Percentiles rank a stretch among this genome's conserved stretches.
Evolutionary conservation across 2,329 filamentous ascomycete genomes (phyloP).

Genomic region (Cylindrodendrum hubeiense): DNA sequence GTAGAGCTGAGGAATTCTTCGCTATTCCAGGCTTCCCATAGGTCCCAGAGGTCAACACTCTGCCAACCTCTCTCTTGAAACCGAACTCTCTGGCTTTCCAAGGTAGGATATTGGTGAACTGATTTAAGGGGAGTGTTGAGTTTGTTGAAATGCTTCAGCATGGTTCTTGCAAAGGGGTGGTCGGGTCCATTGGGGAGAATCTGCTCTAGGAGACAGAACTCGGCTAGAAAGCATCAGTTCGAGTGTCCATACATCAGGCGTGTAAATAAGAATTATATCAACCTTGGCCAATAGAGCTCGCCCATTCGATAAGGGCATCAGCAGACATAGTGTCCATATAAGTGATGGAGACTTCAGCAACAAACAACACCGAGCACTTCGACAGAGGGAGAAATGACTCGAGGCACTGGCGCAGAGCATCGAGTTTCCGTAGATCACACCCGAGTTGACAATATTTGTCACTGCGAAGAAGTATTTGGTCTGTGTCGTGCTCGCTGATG

Average conservation of each 20-base stretch:
- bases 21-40: slow-evolving; percentile 88
- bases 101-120: slow-evolving; percentile 75
- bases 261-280: slow-evolving; percentile 41
- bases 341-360: slow-evolving; percentile 91
- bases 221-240: slow-evolving; percentile 54
- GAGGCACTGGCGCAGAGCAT: slow-evolving; percentile 70
- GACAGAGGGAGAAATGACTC: slow-evolving; percentile 68
- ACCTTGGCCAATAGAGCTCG: slow-evolving; percentile 78
- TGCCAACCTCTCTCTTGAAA: slow-evolving; percentile 79
- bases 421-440: slow-evolving; percentile 81
- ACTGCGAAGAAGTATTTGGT: slow-evolving; percentile 71
- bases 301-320: slow-evolving; percentile 83
- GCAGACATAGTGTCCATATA: slow-evolving; percentile 85
- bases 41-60: slow-evolving; percentile 70
- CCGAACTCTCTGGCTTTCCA: slow-evolving; percentile 74
- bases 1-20: slow-evolving; percentile 71
- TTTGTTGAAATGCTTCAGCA: slow-evolving; percentile 87
- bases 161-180: slow-evolving; percentile 88
- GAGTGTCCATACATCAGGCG: not conserved
- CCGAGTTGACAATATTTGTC: slow-evolving; percentile 82
- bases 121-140: slow-evolving; percentile 83
- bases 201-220: slow-evolving; percentile 90
- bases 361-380: slow-evolving; percentile 77
- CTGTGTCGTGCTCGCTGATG: slow-evolving; percentile 54
- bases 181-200: slow-evolving; percentile 81